These are phyloP conservation scores for Halophytophthora batemanensis DNA, from an alignment of 352 stramenopile genomes.

Conservation along the genomic window DNA sequence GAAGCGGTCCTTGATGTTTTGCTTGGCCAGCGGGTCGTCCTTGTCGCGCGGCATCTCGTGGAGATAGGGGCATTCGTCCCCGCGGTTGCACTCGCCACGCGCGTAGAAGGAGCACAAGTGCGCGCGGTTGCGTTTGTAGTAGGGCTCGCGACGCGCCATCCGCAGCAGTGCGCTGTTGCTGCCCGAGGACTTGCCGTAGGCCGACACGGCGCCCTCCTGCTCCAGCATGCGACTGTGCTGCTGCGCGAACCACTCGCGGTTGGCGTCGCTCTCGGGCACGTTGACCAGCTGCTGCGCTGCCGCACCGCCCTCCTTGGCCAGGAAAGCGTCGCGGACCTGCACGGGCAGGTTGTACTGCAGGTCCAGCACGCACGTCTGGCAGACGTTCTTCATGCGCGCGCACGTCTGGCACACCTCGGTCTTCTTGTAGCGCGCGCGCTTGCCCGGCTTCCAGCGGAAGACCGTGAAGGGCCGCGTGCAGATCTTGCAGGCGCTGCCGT, in stretches of 20 bases:
- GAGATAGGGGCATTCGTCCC: slow-evolving; percentile 91
- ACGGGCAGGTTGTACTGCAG: slow-evolving; percentile 97
- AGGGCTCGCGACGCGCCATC: slow-evolving; percentile 82
- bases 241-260: slow-evolving; percentile 94
- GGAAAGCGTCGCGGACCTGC: slow-evolving; percentile 91
- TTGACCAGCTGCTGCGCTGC: slow-evolving; percentile 47
- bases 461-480: slow-evolving; percentile 97
- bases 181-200: slow-evolving; percentile 80
- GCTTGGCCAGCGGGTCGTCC: slow-evolving; percentile 92
- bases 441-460: slow-evolving; percentile 97
- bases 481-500: slow-evolving; percentile 98
- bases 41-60: slow-evolving; percentile 93
- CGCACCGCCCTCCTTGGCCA: slow-evolving; percentile 41
- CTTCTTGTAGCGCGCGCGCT: slow-evolving; percentile 97
- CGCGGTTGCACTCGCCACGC: slow-evolving; percentile 91
- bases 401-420: slow-evolving; percentile 98
- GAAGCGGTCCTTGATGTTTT: slow-evolving; percentile 95
- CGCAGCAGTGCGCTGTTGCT: slow-evolving; percentile 77
- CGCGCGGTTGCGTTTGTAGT: slow-evolving; percentile 90
- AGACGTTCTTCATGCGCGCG: slow-evolving; percentile 99
- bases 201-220: slow-evolving; percentile 83
- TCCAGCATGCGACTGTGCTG: slow-evolving; percentile 90
- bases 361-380: slow-evolving; percentile 98
- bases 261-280: slow-evolving; percentile 92
- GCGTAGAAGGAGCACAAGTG: slow-evolving; percentile 96